Conservation (phyloP, 768 basidiomycete species). For the Arthromyces matolae region DNA sequence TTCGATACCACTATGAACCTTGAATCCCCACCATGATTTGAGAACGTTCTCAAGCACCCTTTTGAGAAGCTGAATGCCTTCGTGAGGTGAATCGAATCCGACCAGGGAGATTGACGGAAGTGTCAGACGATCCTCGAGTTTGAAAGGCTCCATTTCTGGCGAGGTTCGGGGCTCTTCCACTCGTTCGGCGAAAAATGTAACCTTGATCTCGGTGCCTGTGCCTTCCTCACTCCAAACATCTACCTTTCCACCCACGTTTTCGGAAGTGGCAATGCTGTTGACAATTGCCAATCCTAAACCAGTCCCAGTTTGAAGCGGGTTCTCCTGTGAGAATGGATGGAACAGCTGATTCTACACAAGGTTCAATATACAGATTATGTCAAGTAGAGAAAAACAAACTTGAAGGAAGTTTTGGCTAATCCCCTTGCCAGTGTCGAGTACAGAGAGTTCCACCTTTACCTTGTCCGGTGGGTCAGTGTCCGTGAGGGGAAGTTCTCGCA, state of each 20-base stretch:
- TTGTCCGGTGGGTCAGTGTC: slow-evolving; percentile 52
- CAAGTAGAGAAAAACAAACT: slow-evolving; percentile 33
- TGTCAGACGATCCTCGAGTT: slow-evolving; percentile 33
- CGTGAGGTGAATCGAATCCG: slow-evolving; percentile 64
- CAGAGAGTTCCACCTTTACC: slow-evolving; percentile 77
- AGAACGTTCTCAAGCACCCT: slow-evolving; percentile 65
- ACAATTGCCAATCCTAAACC: slow-evolving; percentile 95
- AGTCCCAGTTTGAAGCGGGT: slow-evolving; percentile 88
- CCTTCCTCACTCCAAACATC: slow-evolving; percentile 93
- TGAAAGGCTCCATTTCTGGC: slow-evolving; percentile 44
- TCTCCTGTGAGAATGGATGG: slow-evolving; percentile 97
- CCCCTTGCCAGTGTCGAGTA: slow-evolving; percentile 91
- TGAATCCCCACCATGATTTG: slow-evolving; percentile 74
- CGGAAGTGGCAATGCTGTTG: slow-evolving; percentile 84
- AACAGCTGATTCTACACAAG: slow-evolving; percentile 78
- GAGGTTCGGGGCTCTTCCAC: slow-evolving; percentile 36
- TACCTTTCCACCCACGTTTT: slow-evolving; percentile 84
- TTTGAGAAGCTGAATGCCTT: slow-evolving; percentile 64
- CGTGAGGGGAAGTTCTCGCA: slow-evolving; percentile 66
- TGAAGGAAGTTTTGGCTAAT: slow-evolving; percentile 92
- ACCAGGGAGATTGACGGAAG: slow-evolving; percentile 62
- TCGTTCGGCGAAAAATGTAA: slow-evolving; percentile 73
- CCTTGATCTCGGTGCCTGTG: slow-evolving; percentile 86
- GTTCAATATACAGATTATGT: slow-evolving; percentile 1
- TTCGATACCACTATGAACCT: slow-evolving; percentile 35